Evolutionary conservation across 805 yeast genomes (phyloP).

Genomic region (Saturnispora besseyi): DNA sequence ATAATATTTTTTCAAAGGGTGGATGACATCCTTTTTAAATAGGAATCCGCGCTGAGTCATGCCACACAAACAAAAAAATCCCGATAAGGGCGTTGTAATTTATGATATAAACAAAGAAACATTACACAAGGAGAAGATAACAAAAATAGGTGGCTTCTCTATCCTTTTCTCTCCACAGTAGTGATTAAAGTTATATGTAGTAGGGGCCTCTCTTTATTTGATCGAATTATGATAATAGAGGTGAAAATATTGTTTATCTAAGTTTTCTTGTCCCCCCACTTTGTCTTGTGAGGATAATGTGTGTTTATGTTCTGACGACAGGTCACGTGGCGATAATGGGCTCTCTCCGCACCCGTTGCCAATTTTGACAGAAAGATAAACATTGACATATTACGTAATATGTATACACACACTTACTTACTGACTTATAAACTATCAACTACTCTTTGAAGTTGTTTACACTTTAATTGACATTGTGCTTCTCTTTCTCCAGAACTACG

Average conservation of each 20-base stretch:
- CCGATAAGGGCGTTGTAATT: not conserved
- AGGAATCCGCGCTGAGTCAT: conserved; percentile 1
- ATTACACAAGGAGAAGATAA: not conserved
- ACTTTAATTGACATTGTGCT: conserved; percentile 33
- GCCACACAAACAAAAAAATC: not conserved
- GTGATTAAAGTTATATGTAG: no score
- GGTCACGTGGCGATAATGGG: not conserved
- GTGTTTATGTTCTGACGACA: not conserved
- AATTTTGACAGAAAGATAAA: no score
- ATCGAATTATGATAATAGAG: no score
- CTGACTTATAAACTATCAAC: not conserved
- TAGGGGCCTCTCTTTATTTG: no score
- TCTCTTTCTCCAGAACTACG: conserved; percentile 35
- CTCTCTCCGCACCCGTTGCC: not conserved
- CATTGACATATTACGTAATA: no score
- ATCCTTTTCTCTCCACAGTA: no score
- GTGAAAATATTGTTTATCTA: no score
- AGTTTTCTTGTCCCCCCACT: not conserved
- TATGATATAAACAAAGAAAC: no score
- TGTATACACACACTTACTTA: no score
- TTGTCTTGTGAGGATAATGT: not conserved
- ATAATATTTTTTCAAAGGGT: not conserved
- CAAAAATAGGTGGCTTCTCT: not conserved
- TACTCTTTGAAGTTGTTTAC: conserved; percentile 42
- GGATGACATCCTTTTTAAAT: not conserved